Base-by-base conservation (phyloP, 768 basidiomycete genomes). In the Hortiboletus flavorubellus region DNA sequence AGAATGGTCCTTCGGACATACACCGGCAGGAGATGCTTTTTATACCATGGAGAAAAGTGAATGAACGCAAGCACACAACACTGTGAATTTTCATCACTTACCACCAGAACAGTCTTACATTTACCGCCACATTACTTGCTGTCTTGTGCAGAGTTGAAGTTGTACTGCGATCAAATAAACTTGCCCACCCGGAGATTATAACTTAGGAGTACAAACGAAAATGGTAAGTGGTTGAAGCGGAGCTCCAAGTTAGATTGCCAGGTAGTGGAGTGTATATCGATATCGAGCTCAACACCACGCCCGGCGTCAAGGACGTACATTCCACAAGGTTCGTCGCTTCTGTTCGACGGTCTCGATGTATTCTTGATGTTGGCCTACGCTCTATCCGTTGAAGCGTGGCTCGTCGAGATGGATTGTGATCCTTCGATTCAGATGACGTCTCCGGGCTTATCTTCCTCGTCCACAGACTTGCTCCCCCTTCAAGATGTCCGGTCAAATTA, bases 401-500 rank as follows among this genome's bases (percentile, higher is more conserved):
- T 51, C 12, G 21, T 57, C 34, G 49, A 34, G 61, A 59, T 68
- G 67, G 68, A 68, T 68, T 50, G 33, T 38, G 10, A 14, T 21
- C 35, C n/a, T 55, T 21, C 5, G 38, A 31, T 58, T 37, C 23
- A 34, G 67, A 70, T 70, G 64, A 59, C 45, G 53, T 40, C 30
- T 21, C 46, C 11, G 23, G 11, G 49, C 68, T 70, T 54, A 68
- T 70, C 59, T 51, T 52, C 18, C 15, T 43, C 44, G 7, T 38
- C 40, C 45, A 34, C 49, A 70, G 68, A 54, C 57, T 43, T 29
- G 34, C 43, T 40, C 7, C 10, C 29, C 33, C 51, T 45, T 62
- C 74, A 84, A 79, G 67, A 93, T 93, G 91, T 80, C 90, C 70
- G 72, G 82, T 64, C 87, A 88, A 70, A 93, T 97, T 81, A 93